Percentiles rank a stretch among this genome's conserved stretches.
These are phyloP conservation scores for Physaria fendleri DNA, from an alignment of 345 rosid genomes.

Conservation along the genomic window DNA sequence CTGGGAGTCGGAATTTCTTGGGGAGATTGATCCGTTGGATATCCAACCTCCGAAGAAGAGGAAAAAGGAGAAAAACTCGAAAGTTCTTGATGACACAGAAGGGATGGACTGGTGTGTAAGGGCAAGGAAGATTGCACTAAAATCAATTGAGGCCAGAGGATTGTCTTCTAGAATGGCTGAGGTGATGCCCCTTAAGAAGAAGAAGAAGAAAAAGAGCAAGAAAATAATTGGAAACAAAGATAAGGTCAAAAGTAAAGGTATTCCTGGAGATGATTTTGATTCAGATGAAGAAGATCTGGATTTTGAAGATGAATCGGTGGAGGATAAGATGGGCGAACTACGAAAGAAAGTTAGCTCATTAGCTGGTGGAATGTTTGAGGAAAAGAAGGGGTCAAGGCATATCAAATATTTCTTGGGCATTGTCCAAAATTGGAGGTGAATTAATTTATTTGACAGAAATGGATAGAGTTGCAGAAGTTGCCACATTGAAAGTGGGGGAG, in stretches of 20 bases:
- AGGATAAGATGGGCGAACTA: constrained; percentile 31
- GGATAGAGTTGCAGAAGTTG: constrained; percentile 95
- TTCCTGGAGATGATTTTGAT: constrained; percentile 36
- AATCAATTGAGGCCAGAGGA: constrained; percentile 71
- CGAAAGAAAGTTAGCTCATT: constrained; percentile 46
- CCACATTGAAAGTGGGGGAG: constrained; percentile 53
- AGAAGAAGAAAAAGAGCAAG: constrained; percentile 46
- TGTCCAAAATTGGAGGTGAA: constrained; percentile 87
- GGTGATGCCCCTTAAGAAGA: constrained; percentile 48
- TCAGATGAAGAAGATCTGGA: constrained; percentile 34
- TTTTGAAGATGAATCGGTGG: constrained; percentile 24
- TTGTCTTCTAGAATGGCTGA: constrained; percentile 45
- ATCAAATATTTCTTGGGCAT: constrained; percentile 89
- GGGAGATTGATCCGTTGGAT: constrained; percentile 63
- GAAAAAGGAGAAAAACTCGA: constrained; percentile 43
- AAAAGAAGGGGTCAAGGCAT: constrained; percentile 75
- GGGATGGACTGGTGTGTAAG: constrained; percentile 93
- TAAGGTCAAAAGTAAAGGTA: constrained; percentile 30
- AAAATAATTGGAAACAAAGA: constrained; percentile 30
- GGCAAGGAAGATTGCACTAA: constrained; percentile 70
- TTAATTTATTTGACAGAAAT: constrained; percentile 83
- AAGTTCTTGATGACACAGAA: constrained; percentile 43
- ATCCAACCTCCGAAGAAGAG: constrained; percentile 53
- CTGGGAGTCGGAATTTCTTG: constrained; percentile 75
- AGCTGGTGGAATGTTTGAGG: constrained; percentile 68